Base-by-base conservation (phyloP, 495 filamentous ascomycete species). In the Hypoxylon cercidicola region DNA sequence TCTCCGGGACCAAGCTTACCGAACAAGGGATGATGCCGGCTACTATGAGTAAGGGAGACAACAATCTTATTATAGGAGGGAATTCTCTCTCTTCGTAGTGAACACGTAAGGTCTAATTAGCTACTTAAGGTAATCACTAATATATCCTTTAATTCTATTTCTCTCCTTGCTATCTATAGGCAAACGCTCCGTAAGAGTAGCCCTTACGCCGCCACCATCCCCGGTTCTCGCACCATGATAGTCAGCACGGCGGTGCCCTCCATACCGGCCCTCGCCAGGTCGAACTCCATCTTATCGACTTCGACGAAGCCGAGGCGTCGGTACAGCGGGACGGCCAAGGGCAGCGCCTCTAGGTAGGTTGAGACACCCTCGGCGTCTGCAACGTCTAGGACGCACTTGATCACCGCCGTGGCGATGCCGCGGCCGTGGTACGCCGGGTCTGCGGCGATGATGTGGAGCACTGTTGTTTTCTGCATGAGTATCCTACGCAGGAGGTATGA, bases 321-420 rank as follows among this genome's bases (percentile, higher is more conserved):
- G 55, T 84, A 84, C 61, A 82, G 62, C 8, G 71, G 51, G 4
- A 74, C 72, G 0, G 80, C 80, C 1, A 73, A 32, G n/a, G 72
- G 65, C 25, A 80, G 75, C 15, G 75, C 78, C 41, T 83, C 80
- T 4, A 83, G 68, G 51, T 82, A 81, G 9, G 80, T 68, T 0
- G 75, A 64, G 39, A 82, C 32, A 6, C 62, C 56, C 6, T 80
- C 77, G 21, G 51, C 61, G 11, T 73, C 70, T 0, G 79, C 79
- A 41, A 73, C 40, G 3, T 60, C 70, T 21, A 81, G 72, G 4
- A 82, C 75, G 34, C 53, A 62, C 8, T 69, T n/a, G 6, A 75
- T 71, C 4, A 84, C 66, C 23, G 70, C 35, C 12, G 73, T 66
- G 32, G 69, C 81, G 34, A 78, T 72, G 16, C 81, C 80, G 2